Evolutionary conservation across 345 rosid species (phyloP), one percentile per base, ranked within the genome.

Genomic region (Camelina sativa): DNA sequence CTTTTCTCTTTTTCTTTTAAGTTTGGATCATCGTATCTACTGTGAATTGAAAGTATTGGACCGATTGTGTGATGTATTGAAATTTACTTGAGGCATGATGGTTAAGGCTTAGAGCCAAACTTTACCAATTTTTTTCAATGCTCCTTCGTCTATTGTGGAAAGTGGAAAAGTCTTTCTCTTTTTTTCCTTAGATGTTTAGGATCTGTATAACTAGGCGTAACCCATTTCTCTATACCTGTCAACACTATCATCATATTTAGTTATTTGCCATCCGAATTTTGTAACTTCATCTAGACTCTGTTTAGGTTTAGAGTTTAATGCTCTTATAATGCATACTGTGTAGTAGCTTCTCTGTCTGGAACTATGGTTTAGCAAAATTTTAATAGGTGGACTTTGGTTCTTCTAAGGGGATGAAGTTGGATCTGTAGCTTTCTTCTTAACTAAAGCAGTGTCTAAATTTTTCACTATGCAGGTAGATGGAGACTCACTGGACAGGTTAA

Each of bases 381-480:
- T 9, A 35, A n/a, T 47, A 59, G 9, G 50, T 71, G 57, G 46
- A 2, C 5, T 53, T 38, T 54, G 64, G 5, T 56, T 67, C 22
- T 15, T 8, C 52, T 43, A 35, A n/a, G 10, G 19, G 13, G 13
- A 48, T 48, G 28, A 22, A 50, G 1, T 50, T 48, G 59, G 65
- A 28, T 63, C 15, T 65, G 32, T 15, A 65, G 47, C 66, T 57
- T n/a, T 56, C 4, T 73, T 62, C 7, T 11, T 40, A 15, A 20
- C 59, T 57, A 11, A 48, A 65, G 20, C 11, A 38, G 17, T 67
- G n/a, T 67, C 8, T 25, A 23, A 47, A 60, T 59, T 38, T 28
- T 73, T 17, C 59, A 58, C 53, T 65, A 30, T 64, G 78, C 69
- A 94, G 98, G 86, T 84, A 68, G 80, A 87, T 80, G 97, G 93